Percentiles rank a stretch among this genome's conserved stretches.
phyloP scores from a whole-genome alignment of 2,329 filamentous ascomycete species.

The Ophiostoma triangulosporum region DNA sequence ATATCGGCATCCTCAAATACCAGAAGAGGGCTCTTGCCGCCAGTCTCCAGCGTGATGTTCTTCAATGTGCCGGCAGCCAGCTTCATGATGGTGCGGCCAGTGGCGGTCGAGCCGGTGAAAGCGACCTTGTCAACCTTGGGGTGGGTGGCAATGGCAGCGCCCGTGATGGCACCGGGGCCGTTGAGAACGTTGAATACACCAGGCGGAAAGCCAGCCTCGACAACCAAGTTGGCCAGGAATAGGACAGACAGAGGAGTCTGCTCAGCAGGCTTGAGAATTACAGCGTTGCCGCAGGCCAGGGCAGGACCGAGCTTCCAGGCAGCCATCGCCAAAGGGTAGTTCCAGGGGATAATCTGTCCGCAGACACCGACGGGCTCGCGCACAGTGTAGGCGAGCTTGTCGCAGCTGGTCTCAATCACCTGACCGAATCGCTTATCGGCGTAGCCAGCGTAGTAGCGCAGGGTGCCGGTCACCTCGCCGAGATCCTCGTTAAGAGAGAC shows the following conservation, averaged over 20 bases:
- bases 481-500: slow-evolving; percentile 9
- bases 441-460: slow-evolving; percentile 63
- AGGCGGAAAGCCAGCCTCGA: slow-evolving; percentile 59
- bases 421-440: slow-evolving; percentile 60
- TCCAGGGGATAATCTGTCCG: slow-evolving; percentile 60
- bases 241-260: slow-evolving; percentile 48
- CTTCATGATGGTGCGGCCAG: slow-evolving; percentile 55
- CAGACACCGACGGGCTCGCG: slow-evolving; percentile 59
- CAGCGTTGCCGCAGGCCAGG: slow-evolving; percentile 44
- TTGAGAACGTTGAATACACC: slow-evolving; percentile 63
- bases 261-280: slow-evolving; percentile 50
- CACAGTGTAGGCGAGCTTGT: slow-evolving; percentile 56
- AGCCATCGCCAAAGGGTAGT: slow-evolving; percentile 58
- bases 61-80: slow-evolving; percentile 47
- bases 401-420: slow-evolving; percentile 46
- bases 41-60: slow-evolving; percentile 45
- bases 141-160: slow-evolving; percentile 52
- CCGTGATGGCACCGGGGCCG: slow-evolving; percentile 50
- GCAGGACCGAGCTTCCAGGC: slow-evolving; percentile 60
- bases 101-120: slow-evolving; percentile 58
- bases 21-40: slow-evolving; percentile 45
- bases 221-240: slow-evolving; percentile 49
- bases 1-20: slow-evolving; percentile 48
- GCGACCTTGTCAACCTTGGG: slow-evolving; percentile 56
- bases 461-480: slow-evolving; percentile 21